Evolutionary conservation across 768 basidiomycete genomes (phyloP).

Genomic region (Russula sp.): DNA sequence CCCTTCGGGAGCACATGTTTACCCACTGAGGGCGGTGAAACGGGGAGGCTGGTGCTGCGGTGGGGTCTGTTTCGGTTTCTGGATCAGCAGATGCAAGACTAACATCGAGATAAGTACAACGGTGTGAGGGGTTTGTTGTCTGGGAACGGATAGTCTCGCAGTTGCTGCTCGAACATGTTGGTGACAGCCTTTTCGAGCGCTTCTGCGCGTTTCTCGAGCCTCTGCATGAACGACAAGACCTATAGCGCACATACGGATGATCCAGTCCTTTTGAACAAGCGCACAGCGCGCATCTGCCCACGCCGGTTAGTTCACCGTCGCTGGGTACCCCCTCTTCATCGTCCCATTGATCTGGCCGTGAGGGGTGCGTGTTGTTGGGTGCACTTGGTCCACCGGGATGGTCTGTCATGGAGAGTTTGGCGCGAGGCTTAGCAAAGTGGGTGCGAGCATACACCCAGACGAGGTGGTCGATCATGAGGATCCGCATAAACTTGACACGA

Average conservation of each 20-base stretch:
- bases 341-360: conserved; percentile 69
- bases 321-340: conserved; percentile 65
- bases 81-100: neutral
- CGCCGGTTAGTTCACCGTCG: conserved; percentile 53
- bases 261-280: conserved; percentile 49
- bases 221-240: conserved; percentile 56
- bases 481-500: conserved; percentile 82
- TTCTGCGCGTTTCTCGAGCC: conserved; percentile 66
- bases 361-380: conserved; percentile 53
- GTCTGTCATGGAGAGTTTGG: conserved; percentile 82
- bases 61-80: conserved; percentile 39
- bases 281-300: conserved; percentile 28
- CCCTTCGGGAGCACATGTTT: conserved; percentile 73
- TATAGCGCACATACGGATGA: conserved; percentile 44
- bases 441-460: conserved; percentile 79
- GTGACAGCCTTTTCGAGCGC: conserved; percentile 78
- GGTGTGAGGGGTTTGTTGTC: conserved; percentile 49
- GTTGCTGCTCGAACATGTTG: conserved; percentile 76
- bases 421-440: conserved; percentile 75
- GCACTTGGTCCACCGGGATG: conserved; percentile 64
- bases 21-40: conserved; percentile 31
- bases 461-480: conserved; percentile 83
- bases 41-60: conserved; percentile 33
- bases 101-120: neutral
- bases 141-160: conserved; percentile 51